Percentiles rank a stretch among this genome's conserved stretches.
Conservation (phyloP, 1,139 yeast genomes). For the Spencermartinsiella ligniputridi region DNA sequence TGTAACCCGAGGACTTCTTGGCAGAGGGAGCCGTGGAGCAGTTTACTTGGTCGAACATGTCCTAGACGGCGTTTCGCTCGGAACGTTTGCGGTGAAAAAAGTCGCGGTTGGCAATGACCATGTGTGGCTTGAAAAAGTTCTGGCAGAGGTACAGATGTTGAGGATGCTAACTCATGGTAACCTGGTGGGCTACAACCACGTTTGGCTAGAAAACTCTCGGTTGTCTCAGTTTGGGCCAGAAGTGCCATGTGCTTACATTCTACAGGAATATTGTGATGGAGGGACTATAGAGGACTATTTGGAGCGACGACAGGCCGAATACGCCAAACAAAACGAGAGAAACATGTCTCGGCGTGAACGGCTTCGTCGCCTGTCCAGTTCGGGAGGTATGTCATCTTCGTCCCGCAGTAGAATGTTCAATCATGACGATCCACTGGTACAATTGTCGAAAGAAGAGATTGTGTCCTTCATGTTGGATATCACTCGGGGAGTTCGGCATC, state of each 20-base stretch:
- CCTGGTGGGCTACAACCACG: constrained; percentile 81
- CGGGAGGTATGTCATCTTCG: neutral
- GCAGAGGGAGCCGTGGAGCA: constrained; percentile 80
- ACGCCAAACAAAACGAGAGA: constrained; percentile 22
- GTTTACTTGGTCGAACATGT: constrained; percentile 81
- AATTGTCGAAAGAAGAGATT: constrained; percentile 45
- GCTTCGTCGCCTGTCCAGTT: constrained; percentile 13
- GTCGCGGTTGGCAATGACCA: constrained; percentile 78
- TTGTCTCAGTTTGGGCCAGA: constrained; percentile 52
- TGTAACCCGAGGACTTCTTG: constrained; percentile 47
- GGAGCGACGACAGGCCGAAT: constrained; percentile 10
- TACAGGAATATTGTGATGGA: constrained; percentile 85
- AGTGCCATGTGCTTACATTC: constrained; percentile 77
- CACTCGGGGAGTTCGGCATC: constrained; percentile 61
- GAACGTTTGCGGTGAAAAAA: constrained; percentile 77
- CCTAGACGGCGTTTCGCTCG: constrained; percentile 64
- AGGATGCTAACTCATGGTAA: constrained; percentile 52
- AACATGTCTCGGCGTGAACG: constrained; percentile 11
- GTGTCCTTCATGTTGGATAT: constrained; percentile 64
- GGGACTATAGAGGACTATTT: constrained; percentile 74
- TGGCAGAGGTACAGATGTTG: constrained; percentile 70
- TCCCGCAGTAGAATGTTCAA: neutral
- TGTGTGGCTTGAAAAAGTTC: constrained; percentile 60
- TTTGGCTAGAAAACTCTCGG: constrained; percentile 79
- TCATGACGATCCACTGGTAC: constrained; percentile 17